These are phyloP conservation scores for Rhododendron kiyosumense DNA, from an alignment of 148 eudicot genomes.

Conservation along the genomic window DNA sequence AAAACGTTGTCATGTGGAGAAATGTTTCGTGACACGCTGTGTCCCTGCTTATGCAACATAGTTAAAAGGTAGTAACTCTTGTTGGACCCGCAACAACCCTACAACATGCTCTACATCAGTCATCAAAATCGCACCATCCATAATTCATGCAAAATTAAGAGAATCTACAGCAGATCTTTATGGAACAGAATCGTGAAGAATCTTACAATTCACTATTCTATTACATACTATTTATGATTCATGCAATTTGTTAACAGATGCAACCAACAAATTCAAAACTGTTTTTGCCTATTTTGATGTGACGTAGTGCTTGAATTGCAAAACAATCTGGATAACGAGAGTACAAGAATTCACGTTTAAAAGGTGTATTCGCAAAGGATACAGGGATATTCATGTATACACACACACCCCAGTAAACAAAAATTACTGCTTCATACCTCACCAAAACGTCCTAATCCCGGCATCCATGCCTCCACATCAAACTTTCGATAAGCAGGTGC, in stretches of 20 bases:
- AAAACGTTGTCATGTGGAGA: background rate
- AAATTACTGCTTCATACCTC: conserved; percentile 43
- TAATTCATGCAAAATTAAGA: background rate
- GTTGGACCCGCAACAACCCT: background rate
- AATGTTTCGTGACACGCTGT: background rate
- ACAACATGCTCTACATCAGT: background rate
- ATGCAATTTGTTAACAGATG: background rate
- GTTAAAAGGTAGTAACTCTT: background rate
- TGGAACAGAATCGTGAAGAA: background rate
- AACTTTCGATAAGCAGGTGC: conserved; percentile 95
- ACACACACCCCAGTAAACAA: background rate
- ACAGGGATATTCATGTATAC: background rate
- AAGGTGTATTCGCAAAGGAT: background rate
- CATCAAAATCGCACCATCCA: background rate
- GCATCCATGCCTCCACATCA: conserved; percentile 99
- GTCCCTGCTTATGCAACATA: background rate
- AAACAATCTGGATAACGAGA: background rate
- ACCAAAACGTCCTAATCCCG: conserved; percentile 85
- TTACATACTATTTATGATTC: background rate
- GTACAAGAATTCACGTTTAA: background rate
- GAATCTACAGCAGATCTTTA: background rate
- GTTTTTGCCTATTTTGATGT: background rate
- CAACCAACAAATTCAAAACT: background rate
- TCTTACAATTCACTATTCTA: background rate
- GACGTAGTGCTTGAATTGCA: background rate